Evolutionary conservation across 2,329 filamentous ascomycete species (phyloP), one percentile per base, ranked within the genome.

Genomic region (Claviceps quebecensis): DNA sequence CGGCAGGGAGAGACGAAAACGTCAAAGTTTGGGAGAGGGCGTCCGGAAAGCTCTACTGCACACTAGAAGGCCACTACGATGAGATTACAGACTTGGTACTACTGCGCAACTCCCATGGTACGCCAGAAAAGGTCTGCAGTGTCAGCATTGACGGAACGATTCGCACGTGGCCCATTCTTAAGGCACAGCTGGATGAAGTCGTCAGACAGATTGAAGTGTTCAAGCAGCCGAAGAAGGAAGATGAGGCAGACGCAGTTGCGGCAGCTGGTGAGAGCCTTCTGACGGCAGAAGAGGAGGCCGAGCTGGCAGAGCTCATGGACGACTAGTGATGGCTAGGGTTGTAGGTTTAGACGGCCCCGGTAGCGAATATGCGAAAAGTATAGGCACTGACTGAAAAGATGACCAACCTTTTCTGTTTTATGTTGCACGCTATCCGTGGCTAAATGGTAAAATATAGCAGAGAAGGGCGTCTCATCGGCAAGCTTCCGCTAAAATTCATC

Each of bases 101-200:
- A 48, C 64, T 89, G 29, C 65, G 67, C 26, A 69, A 68, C 52
- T 55, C 59, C 0, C 56, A 59, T 19, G 67, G 66, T 4, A 57
- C 54, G 6, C 60, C 62, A 5, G 72, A 69, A 19, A 72, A 72
- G 54, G 70, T 95, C 11, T 80, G 87, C 56, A 96, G 89, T 64
- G 86, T 93, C 51, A 82, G 87, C 56, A 94, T 97, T 58, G 93
- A 98, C 68, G 85, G 83, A 2, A 97, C 93, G 0, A 75, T 97
- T 40, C 80, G 93, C 59, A 80, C 76, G 51, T 98, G 93, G 93
- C 81, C 83, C 13, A 69, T 97, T 49, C 75, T 74, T 48, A 80
- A 76, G 76, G 76, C 62, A 17, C 72, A 69, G 26, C 63, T 81
- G n/a, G 75, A 78, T 52, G 69, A 67, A 14, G 62, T 73, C 19